Base-by-base conservation (phyloP, 192 early-diverging fungal species). In the Podila minutissima region DNA sequence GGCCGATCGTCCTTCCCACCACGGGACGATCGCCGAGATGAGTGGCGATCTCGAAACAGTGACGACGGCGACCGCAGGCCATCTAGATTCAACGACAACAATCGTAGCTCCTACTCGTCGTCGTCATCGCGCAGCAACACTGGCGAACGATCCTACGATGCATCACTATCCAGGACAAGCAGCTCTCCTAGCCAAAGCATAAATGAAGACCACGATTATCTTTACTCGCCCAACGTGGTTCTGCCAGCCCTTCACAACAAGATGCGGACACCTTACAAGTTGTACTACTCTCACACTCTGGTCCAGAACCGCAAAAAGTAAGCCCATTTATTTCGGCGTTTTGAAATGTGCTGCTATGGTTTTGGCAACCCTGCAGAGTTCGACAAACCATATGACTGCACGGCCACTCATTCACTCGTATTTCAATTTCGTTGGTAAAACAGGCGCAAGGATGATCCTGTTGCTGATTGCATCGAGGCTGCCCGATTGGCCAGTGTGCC, bases 141-240 rank as follows among this genome's bases (percentile, higher is more conserved):
- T 35, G 51, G 7, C 13, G 59, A 35, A 28, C 50, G 77, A 17
- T 24, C 24, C 20, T 73, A 69, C n/a, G 64, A 81, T 32, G 59
- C 69, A 22, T 28, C 15, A 12, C 24, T 67, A 0, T 62, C 64
- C 3, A 26, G 26, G 6, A 50, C 55, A 19, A 31, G 48, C 8
- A 50, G 64, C 0, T 24, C 28, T 7, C 57, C 32, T 17, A 59
- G 49, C 8, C 65, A 68, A 9, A 61, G 46, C 48, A 71, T 66
- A 57, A 41, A 32, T 4, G 24, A 41, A 10, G 62, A 81, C 3
- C 31, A 64, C 28, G 77, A 81, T 24, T 73, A 73, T 31, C 35
- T 81, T n/a, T 81, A 81, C 29, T 81, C 77, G 28, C 77, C 77
- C 31, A 81, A 72, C 29, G 77, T 81, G 33, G 67, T 81, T 29